These are phyloP conservation scores for Dissophora ornata DNA, from an alignment of 192 early-diverging fungal genomes.

Conservation along the genomic window DNA sequence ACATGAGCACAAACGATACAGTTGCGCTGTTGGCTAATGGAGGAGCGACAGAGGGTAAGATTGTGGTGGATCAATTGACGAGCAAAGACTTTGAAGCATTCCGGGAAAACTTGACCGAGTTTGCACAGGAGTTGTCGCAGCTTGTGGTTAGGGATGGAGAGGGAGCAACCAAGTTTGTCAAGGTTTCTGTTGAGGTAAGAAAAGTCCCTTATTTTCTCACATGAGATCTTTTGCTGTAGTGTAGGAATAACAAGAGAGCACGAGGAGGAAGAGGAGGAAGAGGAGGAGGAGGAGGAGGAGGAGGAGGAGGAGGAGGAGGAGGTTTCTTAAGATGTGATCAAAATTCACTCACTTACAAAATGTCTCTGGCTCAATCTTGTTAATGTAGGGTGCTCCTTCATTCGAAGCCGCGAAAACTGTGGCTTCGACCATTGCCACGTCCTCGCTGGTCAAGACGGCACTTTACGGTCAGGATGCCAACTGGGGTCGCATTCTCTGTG, in stretches of 20 bases:
- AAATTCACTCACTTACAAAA: too few species aligned
- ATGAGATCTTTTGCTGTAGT: too few species aligned
- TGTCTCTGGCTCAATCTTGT: too few species aligned
- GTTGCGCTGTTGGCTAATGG: constrained; percentile 92
- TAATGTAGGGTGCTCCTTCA: constrained; percentile 72
- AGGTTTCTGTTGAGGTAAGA: constrained; percentile 81
- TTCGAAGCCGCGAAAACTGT: constrained; percentile 86
- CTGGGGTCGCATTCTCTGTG: constrained; percentile 96
- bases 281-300: too few species aligned
- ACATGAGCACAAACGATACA: constrained; percentile 97
- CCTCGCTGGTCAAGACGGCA: constrained; percentile 95
- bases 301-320: too few species aligned
- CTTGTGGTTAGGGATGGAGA: constrained; percentile 96
- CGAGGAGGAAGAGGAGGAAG: too few species aligned
- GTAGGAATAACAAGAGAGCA: too few species aligned
- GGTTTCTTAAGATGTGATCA: too few species aligned
- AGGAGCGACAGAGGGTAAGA: constrained; percentile 56
- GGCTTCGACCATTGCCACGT: constrained; percentile 89
- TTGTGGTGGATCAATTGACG: constrained; percentile 51
- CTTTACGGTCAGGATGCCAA: constrained; percentile 97
- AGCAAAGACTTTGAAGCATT: constrained; percentile 75
- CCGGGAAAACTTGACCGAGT: constrained; percentile 76
- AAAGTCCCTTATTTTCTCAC: too few species aligned
- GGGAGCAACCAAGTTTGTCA: constrained; percentile 97
- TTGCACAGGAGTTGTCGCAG: constrained; percentile 88